phyloP scores from a whole-genome alignment of 164 flowering plant species.

The Cinnamomum micranthum region DNA sequence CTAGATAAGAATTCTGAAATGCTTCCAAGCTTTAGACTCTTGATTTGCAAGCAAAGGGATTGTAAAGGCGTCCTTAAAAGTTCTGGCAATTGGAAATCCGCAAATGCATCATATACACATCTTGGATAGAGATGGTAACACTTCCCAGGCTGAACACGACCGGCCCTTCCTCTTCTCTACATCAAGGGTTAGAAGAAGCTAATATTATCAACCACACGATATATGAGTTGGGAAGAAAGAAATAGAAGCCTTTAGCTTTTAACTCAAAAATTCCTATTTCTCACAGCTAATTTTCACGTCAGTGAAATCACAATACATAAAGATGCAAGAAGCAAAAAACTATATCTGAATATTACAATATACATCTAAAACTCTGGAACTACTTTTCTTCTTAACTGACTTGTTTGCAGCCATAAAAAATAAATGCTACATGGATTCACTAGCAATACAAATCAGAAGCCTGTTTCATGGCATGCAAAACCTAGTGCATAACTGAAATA shows the following conservation, averaged over 20 bases:
- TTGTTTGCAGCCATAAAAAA: too few relatives aligned
- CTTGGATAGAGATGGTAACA: conserved; percentile 93
- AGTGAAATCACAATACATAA: too few relatives aligned
- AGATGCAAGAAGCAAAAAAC: too few relatives aligned
- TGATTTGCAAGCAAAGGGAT: conserved; percentile 92
- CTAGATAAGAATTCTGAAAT: conserved; percentile 86
- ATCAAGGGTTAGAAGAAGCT: conserved; percentile 10
- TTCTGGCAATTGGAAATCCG: conserved; percentile 91
- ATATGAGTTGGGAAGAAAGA: not conserved
- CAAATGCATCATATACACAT: conserved; percentile 88
- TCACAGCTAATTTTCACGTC: too few relatives aligned
- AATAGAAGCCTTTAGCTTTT: not conserved
- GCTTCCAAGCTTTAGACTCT: conserved; percentile 88
- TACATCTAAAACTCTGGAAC: too few relatives aligned
- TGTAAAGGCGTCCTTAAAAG: conserved; percentile 93
- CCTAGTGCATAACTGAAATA: too few relatives aligned
- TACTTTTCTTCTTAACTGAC: too few relatives aligned
- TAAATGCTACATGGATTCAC: too few relatives aligned
- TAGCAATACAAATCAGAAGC: too few relatives aligned
- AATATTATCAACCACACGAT: not conserved
- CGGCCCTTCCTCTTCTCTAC: conserved; percentile 98
- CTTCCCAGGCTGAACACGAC: conserved; percentile 96
- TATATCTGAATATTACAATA: too few relatives aligned
- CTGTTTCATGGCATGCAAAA: too few relatives aligned
- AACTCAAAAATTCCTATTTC: too few relatives aligned